phyloP scores from a whole-genome alignment of 192 early-diverging fungal species.

The Coemansia sp. region DNA sequence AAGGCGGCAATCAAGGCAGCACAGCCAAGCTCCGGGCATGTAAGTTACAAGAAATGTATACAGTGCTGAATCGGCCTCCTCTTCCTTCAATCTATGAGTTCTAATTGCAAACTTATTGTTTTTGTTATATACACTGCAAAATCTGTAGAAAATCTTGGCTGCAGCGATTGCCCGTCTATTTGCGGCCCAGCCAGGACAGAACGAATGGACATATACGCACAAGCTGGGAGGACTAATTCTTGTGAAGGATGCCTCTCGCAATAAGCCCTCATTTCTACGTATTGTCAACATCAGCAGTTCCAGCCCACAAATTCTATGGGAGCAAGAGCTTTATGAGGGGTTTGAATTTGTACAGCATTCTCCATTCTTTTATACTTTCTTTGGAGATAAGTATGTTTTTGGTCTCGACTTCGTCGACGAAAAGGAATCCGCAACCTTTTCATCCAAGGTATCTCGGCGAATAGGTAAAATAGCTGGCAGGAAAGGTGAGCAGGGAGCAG shows the following conservation, averaged over 20 bases:
- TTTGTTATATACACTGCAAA: slow-evolving; percentile 11
- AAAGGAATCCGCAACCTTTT: slow-evolving; percentile 65
- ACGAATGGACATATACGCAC: slow-evolving; percentile 68
- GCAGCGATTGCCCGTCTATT: slow-evolving; percentile 76
- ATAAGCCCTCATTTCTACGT: slow-evolving; percentile 67
- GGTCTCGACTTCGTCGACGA: slow-evolving; percentile 74
- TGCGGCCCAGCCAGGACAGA: slow-evolving; percentile 67
- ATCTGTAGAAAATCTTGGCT: slow-evolving; percentile 71
- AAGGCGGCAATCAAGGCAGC: slow-evolving; percentile 65
- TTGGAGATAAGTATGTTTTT: slow-evolving; percentile 65
- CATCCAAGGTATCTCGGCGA: slow-evolving; percentile 58
- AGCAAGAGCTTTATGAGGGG: slow-evolving; percentile 75
- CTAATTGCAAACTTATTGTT: background rate
- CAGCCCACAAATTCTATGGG: slow-evolving; percentile 68
- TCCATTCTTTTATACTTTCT: slow-evolving; percentile 72
- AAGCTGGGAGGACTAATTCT: slow-evolving; percentile 70
- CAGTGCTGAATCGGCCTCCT: background rate
- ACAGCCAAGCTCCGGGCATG: slow-evolving; percentile 59
- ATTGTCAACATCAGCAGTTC: slow-evolving; percentile 65
- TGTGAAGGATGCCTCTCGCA: slow-evolving; percentile 61
- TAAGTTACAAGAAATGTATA: slow-evolving; percentile 25
- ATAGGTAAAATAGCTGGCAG: slow-evolving; percentile 21
- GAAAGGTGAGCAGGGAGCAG: slow-evolving; percentile 19
- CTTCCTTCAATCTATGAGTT: background rate
- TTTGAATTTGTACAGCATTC: slow-evolving; percentile 66